A percentile compares a stretch with the other conserved stretches of the same genome.
Evolutionary conservation across 164 flowering plant species (phyloP).

Genomic region (Kingdonia uniflora): DNA sequence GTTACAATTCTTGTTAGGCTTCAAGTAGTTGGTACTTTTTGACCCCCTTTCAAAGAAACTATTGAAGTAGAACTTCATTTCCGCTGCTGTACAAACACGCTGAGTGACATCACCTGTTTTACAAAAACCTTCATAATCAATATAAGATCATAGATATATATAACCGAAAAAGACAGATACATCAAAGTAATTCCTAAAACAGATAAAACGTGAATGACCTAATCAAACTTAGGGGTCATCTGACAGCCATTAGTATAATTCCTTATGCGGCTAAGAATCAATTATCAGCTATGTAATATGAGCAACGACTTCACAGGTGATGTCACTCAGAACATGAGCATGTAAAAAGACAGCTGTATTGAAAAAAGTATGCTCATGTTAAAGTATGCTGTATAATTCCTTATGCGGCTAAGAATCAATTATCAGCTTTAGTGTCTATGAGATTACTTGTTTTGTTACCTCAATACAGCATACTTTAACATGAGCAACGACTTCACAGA

Average conservation of each 20-base stretch:
- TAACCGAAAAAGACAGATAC: background rate
- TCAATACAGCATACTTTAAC: too few species aligned
- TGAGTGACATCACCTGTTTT: slow-evolving; percentile 44
- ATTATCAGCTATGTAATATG: too few species aligned
- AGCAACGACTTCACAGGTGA: too few species aligned
- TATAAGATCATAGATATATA: background rate
- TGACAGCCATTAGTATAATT: background rate
- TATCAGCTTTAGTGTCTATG: too few species aligned
- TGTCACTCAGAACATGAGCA: too few species aligned
- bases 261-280: background rate
- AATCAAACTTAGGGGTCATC: background rate
- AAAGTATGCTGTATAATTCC: background rate
- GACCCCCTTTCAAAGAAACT: slow-evolving; percentile 29
- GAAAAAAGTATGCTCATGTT: too few species aligned
- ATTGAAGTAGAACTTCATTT: slow-evolving; percentile 55
- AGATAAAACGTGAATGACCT: background rate
- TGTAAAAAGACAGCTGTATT: too few species aligned
- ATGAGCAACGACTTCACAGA: too few species aligned
- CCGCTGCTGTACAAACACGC: slow-evolving; percentile 84
- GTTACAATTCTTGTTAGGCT: slow-evolving; percentile 84
- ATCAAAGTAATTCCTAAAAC: background rate
- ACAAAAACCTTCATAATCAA: slow-evolving; percentile 7
- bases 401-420: background rate
- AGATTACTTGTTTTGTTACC: too few species aligned
- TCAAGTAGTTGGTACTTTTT: slow-evolving; percentile 37